A percentile compares a stretch with the other conserved stretches of the same genome.
These are phyloP conservation scores for Phytophthora constricta DNA, from an alignment of 352 stramenopile genomes.

Conservation along the genomic window DNA sequence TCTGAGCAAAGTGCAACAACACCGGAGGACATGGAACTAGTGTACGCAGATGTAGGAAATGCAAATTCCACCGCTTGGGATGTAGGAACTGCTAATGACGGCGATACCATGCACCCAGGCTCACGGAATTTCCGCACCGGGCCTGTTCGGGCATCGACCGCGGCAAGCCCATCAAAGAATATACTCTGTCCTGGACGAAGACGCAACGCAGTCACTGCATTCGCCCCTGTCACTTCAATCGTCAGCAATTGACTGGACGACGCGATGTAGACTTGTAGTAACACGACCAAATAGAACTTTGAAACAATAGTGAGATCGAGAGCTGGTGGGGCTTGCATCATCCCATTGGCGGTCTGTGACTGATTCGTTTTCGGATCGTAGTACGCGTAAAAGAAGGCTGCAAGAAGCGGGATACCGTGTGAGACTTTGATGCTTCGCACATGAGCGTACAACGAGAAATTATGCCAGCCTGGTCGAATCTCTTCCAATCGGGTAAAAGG, in stretches of 20 bases:
- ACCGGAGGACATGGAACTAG: constrained; percentile 13
- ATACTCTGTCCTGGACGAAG: constrained; percentile 57
- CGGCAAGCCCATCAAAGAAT: constrained; percentile 59
- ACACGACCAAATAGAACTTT: constrained; percentile 68
- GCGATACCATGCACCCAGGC: constrained; percentile 7
- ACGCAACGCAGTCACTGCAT: constrained; percentile 48
- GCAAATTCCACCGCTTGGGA: constrained; percentile 35
- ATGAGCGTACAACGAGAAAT: constrained; percentile 65
- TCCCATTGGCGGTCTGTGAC: neutral
- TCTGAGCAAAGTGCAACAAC: constrained; percentile 68
- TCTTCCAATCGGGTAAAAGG: constrained; percentile 32
- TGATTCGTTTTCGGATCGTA: constrained; percentile 69
- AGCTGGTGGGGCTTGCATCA: constrained; percentile 21
- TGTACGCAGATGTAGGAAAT: constrained; percentile 39
- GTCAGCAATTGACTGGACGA: constrained; percentile 42
- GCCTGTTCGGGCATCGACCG: constrained; percentile 49
- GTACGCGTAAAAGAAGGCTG: constrained; percentile 72
- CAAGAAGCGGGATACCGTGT: constrained; percentile 66
- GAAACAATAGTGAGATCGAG: constrained; percentile 63
- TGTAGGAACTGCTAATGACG: neutral
- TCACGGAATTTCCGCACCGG: constrained; percentile 33
- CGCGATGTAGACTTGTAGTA: constrained; percentile 64
- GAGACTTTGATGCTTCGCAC: constrained; percentile 61
- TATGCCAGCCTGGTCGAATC: constrained; percentile 44
- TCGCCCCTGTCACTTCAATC: constrained; percentile 62